A percentile compares a stretch with the other conserved stretches of the same genome.
Conservation (phyloP, 805 yeast species). For the Nakazawaea siamensis region DNA sequence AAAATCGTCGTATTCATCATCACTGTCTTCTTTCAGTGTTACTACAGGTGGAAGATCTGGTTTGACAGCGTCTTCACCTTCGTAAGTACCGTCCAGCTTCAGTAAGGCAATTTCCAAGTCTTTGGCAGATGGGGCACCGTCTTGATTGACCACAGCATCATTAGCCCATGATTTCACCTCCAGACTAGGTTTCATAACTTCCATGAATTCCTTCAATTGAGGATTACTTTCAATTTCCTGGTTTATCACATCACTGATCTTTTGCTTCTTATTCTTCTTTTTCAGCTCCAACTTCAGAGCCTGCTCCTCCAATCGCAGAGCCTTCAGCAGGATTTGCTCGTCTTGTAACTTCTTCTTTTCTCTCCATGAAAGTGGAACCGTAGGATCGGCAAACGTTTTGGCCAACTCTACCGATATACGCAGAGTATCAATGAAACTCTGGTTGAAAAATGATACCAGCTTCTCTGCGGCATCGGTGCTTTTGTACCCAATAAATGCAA, state of each 20-base stretch:
- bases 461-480: conserved; percentile 64
- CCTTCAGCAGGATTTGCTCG: conserved; percentile 38
- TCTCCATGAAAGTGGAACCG: conserved; percentile 61
- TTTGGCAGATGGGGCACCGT: conserved; percentile 36
- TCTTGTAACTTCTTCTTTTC: conserved; percentile 43
- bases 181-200: conserved; percentile 70
- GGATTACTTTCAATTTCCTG: conserved; percentile 57
- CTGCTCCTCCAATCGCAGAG: conserved; percentile 38
- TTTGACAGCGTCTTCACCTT: not conserved
- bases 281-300: conserved; percentile 35
- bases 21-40: conserved; percentile 34
- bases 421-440: conserved; percentile 77
- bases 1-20: conserved; percentile 46
- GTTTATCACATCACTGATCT: conserved; percentile 30
- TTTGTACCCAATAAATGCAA: conserved; percentile 87
- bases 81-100: conserved; percentile 11
- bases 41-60: not conserved
- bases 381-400: conserved; percentile 77
- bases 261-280: conserved; percentile 33
- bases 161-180: conserved; percentile 72
- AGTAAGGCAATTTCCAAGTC: conserved; percentile 35
- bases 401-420: conserved; percentile 75
- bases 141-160: conserved; percentile 40
- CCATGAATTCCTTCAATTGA: conserved; percentile 70
- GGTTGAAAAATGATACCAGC: conserved; percentile 71